A percentile compares a stretch with the other conserved stretches of the same genome.
These are phyloP conservation scores for Aureobasidium zeae DNA, from an alignment of 2,329 filamentous ascomycete genomes.

Conservation along the genomic window DNA sequence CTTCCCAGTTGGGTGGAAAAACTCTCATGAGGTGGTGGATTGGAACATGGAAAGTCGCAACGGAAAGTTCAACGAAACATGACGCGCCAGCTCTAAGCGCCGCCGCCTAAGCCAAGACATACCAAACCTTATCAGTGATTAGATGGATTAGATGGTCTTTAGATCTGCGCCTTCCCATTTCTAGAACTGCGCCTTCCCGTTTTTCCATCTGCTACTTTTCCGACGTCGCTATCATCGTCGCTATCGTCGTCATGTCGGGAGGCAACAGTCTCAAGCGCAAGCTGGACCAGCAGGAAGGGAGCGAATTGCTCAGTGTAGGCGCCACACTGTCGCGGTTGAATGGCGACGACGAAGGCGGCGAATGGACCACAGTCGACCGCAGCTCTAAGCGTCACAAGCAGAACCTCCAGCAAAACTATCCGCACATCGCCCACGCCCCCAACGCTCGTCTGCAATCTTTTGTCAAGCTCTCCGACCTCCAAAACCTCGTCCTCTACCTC, in stretches of 20 bases:
- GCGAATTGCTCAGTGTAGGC: constrained; percentile 7
- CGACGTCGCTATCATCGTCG: too few relatives aligned
- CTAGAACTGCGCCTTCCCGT: too few relatives aligned
- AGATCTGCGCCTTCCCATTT: too few relatives aligned
- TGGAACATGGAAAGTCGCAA: constrained; percentile 6
- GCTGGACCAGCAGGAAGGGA: constrained; percentile 9
- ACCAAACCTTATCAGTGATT: too few relatives aligned
- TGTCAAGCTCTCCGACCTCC: constrained; percentile 50
- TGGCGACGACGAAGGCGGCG: constrained; percentile 17
- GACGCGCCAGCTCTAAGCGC: too few relatives aligned
- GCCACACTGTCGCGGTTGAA: constrained; percentile 8
- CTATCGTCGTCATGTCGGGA: constrained; percentile 7
- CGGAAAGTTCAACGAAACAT: too few relatives aligned
- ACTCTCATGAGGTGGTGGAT: constrained; percentile 16
- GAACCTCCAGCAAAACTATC: constrained; percentile 39
- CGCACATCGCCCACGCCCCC: constrained; percentile 43
- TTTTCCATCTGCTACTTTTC: too few relatives aligned
- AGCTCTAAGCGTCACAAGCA: constrained; percentile 26
- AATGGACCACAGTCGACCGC: constrained; percentile 24
- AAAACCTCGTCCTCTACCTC: constrained; percentile 50
- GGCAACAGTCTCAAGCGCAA: constrained; percentile 12
- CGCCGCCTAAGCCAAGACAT: too few relatives aligned
- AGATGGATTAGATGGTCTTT: too few relatives aligned
- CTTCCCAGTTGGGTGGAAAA: constrained; percentile 16
- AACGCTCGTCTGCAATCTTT: constrained; percentile 46